Percentiles rank a stretch among this genome's conserved stretches.
These are phyloP conservation scores for Mycena citricolor DNA, from an alignment of 1,284 basidiomycete genomes.

Conservation along the genomic window DNA sequence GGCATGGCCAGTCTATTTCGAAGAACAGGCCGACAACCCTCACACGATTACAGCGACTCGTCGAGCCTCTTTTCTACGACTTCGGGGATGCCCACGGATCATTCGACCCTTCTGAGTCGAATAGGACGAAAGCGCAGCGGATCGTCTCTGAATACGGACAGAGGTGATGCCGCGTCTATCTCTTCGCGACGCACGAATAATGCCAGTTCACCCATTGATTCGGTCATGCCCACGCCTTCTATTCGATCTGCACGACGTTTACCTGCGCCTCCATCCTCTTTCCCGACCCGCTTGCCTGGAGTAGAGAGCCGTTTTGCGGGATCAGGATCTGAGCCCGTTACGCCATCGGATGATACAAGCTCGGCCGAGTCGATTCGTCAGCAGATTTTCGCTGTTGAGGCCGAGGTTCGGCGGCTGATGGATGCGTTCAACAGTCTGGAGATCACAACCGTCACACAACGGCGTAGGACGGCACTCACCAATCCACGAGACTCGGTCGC, in stretches of 20 bases:
- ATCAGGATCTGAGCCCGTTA: constrained; percentile 33
- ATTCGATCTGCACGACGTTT: constrained; percentile 43
- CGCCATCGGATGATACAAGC: too few species aligned
- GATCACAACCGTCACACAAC: constrained; percentile 57
- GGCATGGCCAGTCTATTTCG: constrained; percentile 60
- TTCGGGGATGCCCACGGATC: constrained; percentile 42
- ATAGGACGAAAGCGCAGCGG: constrained; percentile 47
- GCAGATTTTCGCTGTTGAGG: constrained; percentile 64
- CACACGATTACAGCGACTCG: constrained; percentile 49
- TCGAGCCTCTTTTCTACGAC: constrained; percentile 53
- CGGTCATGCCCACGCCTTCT: constrained; percentile 31
- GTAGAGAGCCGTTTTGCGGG: constrained; percentile 38
- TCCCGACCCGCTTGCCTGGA: constrained; percentile 40
- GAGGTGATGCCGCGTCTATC: constrained; percentile 42
- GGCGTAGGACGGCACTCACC: constrained; percentile 28
- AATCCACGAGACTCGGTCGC: constrained; percentile 33
- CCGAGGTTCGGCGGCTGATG: constrained; percentile 60
- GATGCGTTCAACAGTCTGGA: constrained; percentile 72
- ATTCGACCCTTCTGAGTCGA: constrained; percentile 44
- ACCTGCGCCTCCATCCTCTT: constrained; percentile 55
- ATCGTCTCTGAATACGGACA: constrained; percentile 47
- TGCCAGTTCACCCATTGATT: constrained; percentile 28
- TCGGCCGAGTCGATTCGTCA: constrained; percentile 60
- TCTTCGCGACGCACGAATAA: constrained; percentile 38
- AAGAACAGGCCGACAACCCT: constrained; percentile 46